These are phyloP conservation scores for Hirsutella minnesotensis DNA, from an alignment of 2,329 filamentous ascomycete genomes.

Conservation along the genomic window DNA sequence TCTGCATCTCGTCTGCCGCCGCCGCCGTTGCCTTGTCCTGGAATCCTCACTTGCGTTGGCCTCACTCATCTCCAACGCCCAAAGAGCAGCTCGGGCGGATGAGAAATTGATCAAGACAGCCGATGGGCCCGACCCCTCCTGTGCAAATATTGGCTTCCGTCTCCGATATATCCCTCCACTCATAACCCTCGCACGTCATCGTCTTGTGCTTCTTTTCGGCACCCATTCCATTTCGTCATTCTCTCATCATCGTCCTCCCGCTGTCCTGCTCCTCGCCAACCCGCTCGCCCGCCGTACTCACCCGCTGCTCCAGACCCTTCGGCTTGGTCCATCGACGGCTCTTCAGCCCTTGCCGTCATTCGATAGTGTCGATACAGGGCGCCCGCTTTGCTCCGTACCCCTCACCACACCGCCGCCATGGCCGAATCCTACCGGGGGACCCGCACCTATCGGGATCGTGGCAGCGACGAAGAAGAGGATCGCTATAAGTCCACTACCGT, in stretches of 20 bases:
- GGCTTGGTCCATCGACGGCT: neutral
- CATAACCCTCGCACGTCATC: neutral
- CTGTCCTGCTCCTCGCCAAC: neutral
- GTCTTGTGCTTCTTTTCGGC: neutral
- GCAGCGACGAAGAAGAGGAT: slow-evolving; percentile 30
- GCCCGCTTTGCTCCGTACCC: neutral
- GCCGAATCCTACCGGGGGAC: slow-evolving; percentile 7
- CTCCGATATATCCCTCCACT: neutral
- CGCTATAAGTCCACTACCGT: slow-evolving; percentile 34
- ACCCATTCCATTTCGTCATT: neutral
- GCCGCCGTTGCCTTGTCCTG: too few relatives aligned
- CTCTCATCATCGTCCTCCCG: neutral
- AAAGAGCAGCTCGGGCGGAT: too few relatives aligned
- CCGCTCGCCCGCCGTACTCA: too few relatives aligned
- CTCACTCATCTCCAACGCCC: too few relatives aligned
- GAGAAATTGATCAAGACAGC: too few relatives aligned
- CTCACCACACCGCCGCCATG: neutral
- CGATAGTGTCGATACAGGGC: neutral
- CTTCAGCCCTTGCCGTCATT: neutral
- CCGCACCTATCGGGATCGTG: slow-evolving; percentile 21
- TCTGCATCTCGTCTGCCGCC: too few relatives aligned
- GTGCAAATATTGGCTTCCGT: too few relatives aligned
- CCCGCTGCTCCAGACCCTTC: neutral
- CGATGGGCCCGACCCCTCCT: too few relatives aligned
- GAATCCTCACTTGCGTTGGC: too few relatives aligned